Base-by-base conservation (phyloP, 2,329 filamentous ascomycete species). In the Cordyceps pruinosa region DNA sequence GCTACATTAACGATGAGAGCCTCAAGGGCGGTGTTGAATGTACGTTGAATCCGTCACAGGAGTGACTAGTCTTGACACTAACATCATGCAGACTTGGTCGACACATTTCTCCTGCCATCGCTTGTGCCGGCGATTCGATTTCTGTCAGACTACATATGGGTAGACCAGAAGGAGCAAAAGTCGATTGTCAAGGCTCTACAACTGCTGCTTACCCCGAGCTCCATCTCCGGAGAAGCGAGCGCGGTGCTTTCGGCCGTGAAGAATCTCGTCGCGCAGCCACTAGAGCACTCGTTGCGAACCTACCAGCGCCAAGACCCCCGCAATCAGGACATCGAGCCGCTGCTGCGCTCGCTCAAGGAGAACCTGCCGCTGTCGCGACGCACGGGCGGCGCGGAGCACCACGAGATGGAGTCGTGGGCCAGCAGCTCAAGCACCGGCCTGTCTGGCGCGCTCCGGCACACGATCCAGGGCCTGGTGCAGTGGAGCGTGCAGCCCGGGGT, bases 81-180 rank as follows among this genome's bases (percentile, higher is more conserved):
- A 68, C 56, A 19, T 13, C 26, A 58, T 45, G 10, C 13, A 87
- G 84, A 91, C 65, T 77, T 94, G 12, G 84, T 91, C 3, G 88
- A 92, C 62, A 88, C 89, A 0, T 92, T 92, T 61, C 73, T 94
- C 2, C 73, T 93, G n/a, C 89, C 90, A 0, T 88, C 88, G 0
- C 77, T 94, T 0, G 83, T 93, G 2, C 84, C 86, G 5, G 88
- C 87, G 0, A 80, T 93, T 15, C 78, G 80, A 3, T 93, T 88
- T 75, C 78, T 94, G 59, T 79, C 84, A 1, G 82, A 85, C 56
- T 84, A 88, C 62, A 81, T 90, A 4, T 87, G 86, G 77, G 78
- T 85, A 52, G 81, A 86, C 58, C 80, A 82, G 15, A 77, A 79
- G 17, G 84, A 89, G 63, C 81, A 87, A 58, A 84, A 84, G 63